These are phyloP conservation scores for Iris pallida DNA, from an alignment of 116 monocot genomes.

Conservation along the genomic window DNA sequence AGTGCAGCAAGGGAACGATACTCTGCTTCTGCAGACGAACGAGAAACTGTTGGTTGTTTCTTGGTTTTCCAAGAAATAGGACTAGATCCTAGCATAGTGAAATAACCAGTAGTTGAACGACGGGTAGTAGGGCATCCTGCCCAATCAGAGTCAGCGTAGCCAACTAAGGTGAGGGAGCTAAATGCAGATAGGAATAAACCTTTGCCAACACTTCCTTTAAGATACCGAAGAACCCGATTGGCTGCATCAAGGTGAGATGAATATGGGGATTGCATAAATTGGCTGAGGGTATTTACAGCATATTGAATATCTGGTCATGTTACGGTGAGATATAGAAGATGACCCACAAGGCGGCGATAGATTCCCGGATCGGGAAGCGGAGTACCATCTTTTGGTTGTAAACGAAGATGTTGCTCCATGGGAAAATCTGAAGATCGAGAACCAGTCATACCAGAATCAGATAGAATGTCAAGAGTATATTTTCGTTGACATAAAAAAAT, in stretches of 20 bases:
- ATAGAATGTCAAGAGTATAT: too few species aligned
- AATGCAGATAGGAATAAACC: too few species aligned
- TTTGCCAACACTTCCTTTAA: slow-evolving; percentile 5
- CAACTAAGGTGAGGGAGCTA: slow-evolving; percentile 1
- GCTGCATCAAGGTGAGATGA: slow-evolving; percentile 6
- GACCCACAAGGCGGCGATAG: neutral
- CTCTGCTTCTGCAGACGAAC: neutral
- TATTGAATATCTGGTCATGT: slow-evolving; percentile 8
- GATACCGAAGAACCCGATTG: slow-evolving; percentile 7
- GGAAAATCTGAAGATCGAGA: too few species aligned
- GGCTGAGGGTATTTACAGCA: slow-evolving; percentile 9
- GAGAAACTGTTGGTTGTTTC: neutral
- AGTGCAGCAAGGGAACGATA: neutral
- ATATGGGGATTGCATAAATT: slow-evolving; percentile 14
- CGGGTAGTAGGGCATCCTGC: neutral
- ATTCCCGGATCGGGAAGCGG: slow-evolving; percentile 2
- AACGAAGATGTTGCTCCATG: neutral
- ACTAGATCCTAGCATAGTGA: slow-evolving; percentile 1
- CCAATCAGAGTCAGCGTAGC: neutral
- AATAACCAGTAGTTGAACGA: neutral
- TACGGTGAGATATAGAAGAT: slow-evolving; percentile 4
- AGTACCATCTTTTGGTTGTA: slow-evolving; percentile 4
- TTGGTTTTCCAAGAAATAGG: slow-evolving; percentile 1
- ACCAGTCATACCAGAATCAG: too few species aligned
- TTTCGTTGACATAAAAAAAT: too few species aligned